phyloP scores from a whole-genome alignment of 73 alveolate species.

The Durusdinium trenchii region DNA sequence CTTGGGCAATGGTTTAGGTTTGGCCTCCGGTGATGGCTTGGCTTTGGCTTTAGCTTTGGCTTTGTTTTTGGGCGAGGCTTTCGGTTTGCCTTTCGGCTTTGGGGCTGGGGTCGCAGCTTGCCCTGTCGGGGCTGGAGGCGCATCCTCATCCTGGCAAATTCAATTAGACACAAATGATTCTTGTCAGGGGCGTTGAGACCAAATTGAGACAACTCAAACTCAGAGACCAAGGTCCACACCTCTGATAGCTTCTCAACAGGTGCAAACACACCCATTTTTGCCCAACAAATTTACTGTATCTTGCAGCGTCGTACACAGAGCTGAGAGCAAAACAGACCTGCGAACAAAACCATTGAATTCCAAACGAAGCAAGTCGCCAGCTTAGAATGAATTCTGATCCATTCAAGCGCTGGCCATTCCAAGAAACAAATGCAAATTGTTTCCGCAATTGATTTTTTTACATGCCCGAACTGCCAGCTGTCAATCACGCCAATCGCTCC shows the following conservation, averaged over 20 bases:
- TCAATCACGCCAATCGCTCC: not conserved
- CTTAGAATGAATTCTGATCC: too few species aligned
- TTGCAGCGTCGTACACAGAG: not conserved
- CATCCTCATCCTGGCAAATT: not conserved
- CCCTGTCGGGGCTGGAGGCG: not conserved
- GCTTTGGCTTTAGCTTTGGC: not conserved
- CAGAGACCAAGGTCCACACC: not conserved
- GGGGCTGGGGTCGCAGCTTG: too few species aligned
- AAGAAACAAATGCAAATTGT: too few species aligned
- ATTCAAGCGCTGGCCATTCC: too few species aligned
- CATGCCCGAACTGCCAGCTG: not conserved
- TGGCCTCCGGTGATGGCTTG: not conserved
- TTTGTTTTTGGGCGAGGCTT: not conserved
- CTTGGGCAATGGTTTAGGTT: not conserved
- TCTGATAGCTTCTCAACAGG: not conserved
- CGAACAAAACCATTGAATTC: too few species aligned
- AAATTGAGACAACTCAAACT: not conserved
- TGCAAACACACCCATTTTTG: not conserved
- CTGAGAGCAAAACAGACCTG: not conserved
- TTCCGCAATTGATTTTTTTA: not conserved
- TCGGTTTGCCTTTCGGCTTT: not conserved
- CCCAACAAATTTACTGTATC: not conserved
- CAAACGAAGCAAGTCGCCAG: too few species aligned
- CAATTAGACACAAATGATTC: not conserved
- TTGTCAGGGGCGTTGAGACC: not conserved